Base-by-base conservation (phyloP, 305 asterid species). In the Fraxinus baroniana region DNA sequence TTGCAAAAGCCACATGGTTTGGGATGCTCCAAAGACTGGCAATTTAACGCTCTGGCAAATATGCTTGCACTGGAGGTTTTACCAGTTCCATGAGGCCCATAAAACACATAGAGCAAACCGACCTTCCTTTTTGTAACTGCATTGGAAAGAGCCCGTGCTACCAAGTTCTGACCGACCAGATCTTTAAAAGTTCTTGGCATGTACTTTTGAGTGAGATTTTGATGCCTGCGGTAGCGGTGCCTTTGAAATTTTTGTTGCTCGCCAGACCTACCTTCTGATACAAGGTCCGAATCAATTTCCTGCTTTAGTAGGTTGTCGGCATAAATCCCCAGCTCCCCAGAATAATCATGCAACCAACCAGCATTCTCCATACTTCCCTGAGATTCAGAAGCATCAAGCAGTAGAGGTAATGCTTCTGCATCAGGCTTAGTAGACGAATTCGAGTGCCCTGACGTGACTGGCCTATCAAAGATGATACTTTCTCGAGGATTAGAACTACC, bases 1-100 rank as follows among this genome's bases (percentile, higher is more conserved):
- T 82, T 91, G 90, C 99, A 95, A 84, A 85, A 83, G 15, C 97
- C 97, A 86, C 98, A 95, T 78, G 99, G 99, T 85, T 89, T 95
- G n/a, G 94, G 89, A 73, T 86, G 91, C 83, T 96, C 97, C 39
- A 55, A 78, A 62, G 98, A 93, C 76, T 86, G 97, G 91, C 99
- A 96, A 79, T 91, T 96, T 80, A 96, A 88, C 75, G 95, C 95
- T 86, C 95, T 84, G 64, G 98, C 89, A 79, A 96, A 96, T 83
- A 94, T 89, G 70, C 94, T 97, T 10, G 98, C 99, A 83, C 97
- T 91, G 1, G 98, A 89, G 55, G 98, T 96, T 89, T 96, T 96
- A 60, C 98, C 99, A 6, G 98, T 96, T 81, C 99, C 99, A 57
- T 87, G 97, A 74, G 98, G 97, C 84, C 99, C 99, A 49, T 92